Conservation (phyloP, 2,329 filamentous ascomycete species). For the Fusarium veterinarium region DNA sequence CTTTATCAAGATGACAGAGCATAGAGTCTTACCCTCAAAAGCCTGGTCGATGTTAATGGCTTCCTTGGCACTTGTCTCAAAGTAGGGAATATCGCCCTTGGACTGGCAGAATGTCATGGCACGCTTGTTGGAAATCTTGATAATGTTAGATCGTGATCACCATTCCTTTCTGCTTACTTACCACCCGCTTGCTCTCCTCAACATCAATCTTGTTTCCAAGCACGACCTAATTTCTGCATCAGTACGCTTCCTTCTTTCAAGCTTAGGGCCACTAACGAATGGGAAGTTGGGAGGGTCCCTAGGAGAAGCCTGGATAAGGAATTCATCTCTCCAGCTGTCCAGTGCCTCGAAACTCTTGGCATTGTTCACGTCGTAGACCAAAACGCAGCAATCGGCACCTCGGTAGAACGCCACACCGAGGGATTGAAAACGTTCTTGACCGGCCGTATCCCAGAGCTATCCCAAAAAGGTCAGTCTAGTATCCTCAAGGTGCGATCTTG, state of each 20-base stretch:
- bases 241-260: conserved; percentile 13
- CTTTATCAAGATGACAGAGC: neutral
- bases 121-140: conserved; percentile 91
- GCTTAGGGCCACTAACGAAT: conserved; percentile 75
- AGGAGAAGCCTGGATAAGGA: conserved; percentile 95
- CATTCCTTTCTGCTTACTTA: conserved; percentile 46
- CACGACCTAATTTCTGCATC: conserved; percentile 73
- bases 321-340: conserved; percentile 98
- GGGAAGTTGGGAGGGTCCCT: conserved; percentile 97
- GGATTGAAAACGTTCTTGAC: conserved; percentile 97
- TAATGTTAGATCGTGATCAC: conserved; percentile 15
- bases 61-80: conserved; percentile 99
- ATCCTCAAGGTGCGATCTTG: neutral
- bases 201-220: conserved; percentile 99
- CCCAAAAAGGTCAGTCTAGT: conserved; percentile 4
- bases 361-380: conserved; percentile 99
- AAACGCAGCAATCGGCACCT: conserved; percentile 95
- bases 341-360: conserved; percentile 98
- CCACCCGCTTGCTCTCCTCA: conserved; percentile 95
- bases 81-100: conserved; percentile 97
- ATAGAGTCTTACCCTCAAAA: conserved; percentile 67
- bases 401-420: conserved; percentile 97
- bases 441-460: conserved; percentile 97
- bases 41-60: conserved; percentile 95
- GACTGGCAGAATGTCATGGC: conserved; percentile 98